Base-by-base conservation (phyloP, 1,284 basidiomycete genomes). In the Kalmanozyma brasiliensis region DNA sequence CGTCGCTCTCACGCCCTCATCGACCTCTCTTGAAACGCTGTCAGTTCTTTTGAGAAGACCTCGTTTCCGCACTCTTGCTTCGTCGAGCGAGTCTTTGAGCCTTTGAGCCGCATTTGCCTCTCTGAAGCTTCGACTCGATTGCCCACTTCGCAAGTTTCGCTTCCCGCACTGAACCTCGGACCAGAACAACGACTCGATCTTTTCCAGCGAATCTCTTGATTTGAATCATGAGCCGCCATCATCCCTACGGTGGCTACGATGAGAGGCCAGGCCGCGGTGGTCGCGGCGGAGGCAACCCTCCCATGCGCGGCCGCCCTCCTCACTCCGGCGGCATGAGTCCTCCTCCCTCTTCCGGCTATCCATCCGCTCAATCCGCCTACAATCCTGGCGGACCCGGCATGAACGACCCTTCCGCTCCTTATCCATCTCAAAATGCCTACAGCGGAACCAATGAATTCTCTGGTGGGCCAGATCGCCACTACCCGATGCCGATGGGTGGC, bases 161-260 rank as follows among this genome's bases (percentile, higher is more conserved):
- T 49, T 10, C 19, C 24, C 23, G n/a, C 14, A 48, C 48, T 23
- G 22, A 52, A 24, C 44, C 20, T 40, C 35, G 46, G 35, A 45
- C 35, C 40, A 36, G 34, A 22, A 58, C 37, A 57, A 33, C 37
- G 22, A 43, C 10, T 22, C 49, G 49, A 22, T 37, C 10, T 44
- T n/a, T 41, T 36, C 33, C 49, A 17, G 24, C 29, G 14, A 20
- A 9, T 26, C 47, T n/a, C 26, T 40, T 32, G 24, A 23, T 32
- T 51, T 63, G 61, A 65, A 53, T 49, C 72, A 91, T 92, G 90
- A 91, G 90, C 84, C 90, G 91, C 75, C 91, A 93, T 84, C 91
- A 93, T 86, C 89, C 91, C 23, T 93, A 93, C 83, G 87, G 85
- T 71, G 86, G 86, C 79, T 91, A 89, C 87, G 90, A 92, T 66